Conservation (phyloP, 2,329 filamentous ascomycete genomes). For the Ascochyta clinopodiicola region DNA sequence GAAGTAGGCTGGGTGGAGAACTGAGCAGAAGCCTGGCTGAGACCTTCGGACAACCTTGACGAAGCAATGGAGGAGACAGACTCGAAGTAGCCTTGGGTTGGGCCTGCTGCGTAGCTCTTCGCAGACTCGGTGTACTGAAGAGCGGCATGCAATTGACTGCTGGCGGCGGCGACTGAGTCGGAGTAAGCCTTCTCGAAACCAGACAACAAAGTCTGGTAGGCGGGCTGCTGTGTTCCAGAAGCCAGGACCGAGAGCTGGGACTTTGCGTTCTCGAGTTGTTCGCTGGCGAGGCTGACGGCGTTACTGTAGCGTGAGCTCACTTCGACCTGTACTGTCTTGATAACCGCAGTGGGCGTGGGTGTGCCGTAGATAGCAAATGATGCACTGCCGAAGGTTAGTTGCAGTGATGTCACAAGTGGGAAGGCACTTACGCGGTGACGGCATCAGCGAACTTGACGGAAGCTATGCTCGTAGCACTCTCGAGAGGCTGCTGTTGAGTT, state of each 20-base stretch:
- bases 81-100: constrained; percentile 58
- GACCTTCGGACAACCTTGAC: constrained; percentile 72
- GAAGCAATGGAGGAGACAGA: constrained; percentile 73
- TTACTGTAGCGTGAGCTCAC: constrained; percentile 66
- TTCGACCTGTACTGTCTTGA: constrained; percentile 54
- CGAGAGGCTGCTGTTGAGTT: constrained; percentile 49
- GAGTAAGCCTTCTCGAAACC: constrained; percentile 74
- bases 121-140: constrained; percentile 53
- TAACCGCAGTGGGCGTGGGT: constrained; percentile 53
- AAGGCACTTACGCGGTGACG: constrained; percentile 60
- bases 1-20: constrained; percentile 70
- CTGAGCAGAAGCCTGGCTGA: constrained; percentile 73
- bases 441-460: constrained; percentile 63
- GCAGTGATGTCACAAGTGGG: not conserved
- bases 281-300: constrained; percentile 70
- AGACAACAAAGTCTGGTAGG: constrained; percentile 71
- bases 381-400: constrained; percentile 49
- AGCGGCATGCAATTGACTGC: constrained; percentile 63
- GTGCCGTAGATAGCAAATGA: constrained; percentile 64
- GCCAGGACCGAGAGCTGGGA: constrained; percentile 72
- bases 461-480: constrained; percentile 58
- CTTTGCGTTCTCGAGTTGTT: constrained; percentile 70
- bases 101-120: constrained; percentile 50
- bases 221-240: constrained; percentile 71
- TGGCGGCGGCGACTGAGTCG: constrained; percentile 68